Percentiles rank a stretch among this genome's conserved stretches.
Conservation (phyloP, 2,329 filamentous ascomycete genomes). For the Sporothrix mexicana region DNA sequence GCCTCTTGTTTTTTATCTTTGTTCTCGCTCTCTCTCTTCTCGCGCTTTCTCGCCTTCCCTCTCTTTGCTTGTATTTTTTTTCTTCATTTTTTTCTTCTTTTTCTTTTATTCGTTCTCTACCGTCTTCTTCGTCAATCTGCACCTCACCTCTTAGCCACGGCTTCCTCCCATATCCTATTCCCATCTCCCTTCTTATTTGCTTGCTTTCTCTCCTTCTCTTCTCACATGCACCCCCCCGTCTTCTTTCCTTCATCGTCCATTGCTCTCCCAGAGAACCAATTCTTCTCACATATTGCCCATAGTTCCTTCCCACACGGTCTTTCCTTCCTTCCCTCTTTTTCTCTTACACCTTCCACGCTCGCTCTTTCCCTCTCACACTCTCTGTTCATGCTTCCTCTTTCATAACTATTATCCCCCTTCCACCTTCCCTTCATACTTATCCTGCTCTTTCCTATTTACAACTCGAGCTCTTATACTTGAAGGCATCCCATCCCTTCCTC, state of each 20-base stretch:
- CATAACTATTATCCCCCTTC: conserved; percentile 12
- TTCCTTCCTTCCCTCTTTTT: conserved; percentile 13
- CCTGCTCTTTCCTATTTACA: conserved; percentile 9
- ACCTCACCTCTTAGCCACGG: conserved; percentile 24
- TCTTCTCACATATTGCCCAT: conserved; percentile 33
- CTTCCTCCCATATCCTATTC: conserved; percentile 36
- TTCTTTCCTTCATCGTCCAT: conserved; percentile 29
- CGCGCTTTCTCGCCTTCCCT: background rate
- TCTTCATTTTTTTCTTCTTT: conserved; percentile 20
- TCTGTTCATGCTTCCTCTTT: background rate
- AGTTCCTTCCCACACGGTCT: conserved; percentile 27
- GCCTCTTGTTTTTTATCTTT: conserved; percentile 4
- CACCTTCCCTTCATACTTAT: background rate
- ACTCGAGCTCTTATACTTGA: background rate
- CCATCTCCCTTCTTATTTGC: conserved; percentile 37
- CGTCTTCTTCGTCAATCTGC: conserved; percentile 17
- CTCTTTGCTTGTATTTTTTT: background rate
- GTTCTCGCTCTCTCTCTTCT: background rate
- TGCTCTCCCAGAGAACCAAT: conserved; percentile 19
- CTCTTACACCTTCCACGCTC: conserved; percentile 12
- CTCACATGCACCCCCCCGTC: conserved; percentile 31
- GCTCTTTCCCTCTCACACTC: conserved; percentile 16
- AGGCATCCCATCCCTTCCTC: background rate
- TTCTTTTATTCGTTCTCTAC: conserved; percentile 24
- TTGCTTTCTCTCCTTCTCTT: conserved; percentile 38